A percentile compares a stretch with the other conserved stretches of the same genome.
phyloP scores from a whole-genome alignment of 1,284 basidiomycete genomes.

The Somion occarium region DNA sequence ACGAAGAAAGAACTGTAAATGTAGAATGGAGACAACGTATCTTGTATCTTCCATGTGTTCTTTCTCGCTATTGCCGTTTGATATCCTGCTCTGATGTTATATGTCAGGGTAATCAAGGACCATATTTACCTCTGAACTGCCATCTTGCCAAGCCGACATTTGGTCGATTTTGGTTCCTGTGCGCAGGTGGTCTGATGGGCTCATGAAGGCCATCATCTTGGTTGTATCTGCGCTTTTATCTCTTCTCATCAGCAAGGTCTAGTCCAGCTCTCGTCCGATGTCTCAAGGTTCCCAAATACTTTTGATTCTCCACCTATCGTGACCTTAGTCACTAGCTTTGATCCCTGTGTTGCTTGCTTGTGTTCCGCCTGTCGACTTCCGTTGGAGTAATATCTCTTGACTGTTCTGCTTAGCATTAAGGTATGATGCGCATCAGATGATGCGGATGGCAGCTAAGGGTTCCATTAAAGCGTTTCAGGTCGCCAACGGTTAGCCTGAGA shows the following conservation, averaged over 20 bases:
- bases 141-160: too few relatives aligned
- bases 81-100: not conserved
- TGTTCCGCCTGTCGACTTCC: not conserved
- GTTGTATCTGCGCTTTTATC: too few relatives aligned
- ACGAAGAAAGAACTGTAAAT: constrained; percentile 29
- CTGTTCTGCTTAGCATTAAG: not conserved
- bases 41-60: not conserved
- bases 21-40: not conserved
- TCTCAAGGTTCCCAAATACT: not conserved
- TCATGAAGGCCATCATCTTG: too few relatives aligned
- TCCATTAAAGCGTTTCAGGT: not conserved
- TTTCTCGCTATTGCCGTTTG: not conserved
- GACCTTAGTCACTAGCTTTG: not conserved
- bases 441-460: not conserved
- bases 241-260: too few relatives aligned
- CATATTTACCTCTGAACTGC: too few relatives aligned
- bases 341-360: not conserved
- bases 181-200: too few relatives aligned
- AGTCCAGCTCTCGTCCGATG: too few relatives aligned
- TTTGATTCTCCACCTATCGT: not conserved
- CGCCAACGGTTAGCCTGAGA: not conserved
- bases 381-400: too few relatives aligned
- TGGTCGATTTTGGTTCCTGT: too few relatives aligned
- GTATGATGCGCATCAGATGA: not conserved
- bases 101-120: not conserved